phyloP scores from a whole-genome alignment of 352 stramenopile genomes.

The Aphanomyces euteiches region DNA sequence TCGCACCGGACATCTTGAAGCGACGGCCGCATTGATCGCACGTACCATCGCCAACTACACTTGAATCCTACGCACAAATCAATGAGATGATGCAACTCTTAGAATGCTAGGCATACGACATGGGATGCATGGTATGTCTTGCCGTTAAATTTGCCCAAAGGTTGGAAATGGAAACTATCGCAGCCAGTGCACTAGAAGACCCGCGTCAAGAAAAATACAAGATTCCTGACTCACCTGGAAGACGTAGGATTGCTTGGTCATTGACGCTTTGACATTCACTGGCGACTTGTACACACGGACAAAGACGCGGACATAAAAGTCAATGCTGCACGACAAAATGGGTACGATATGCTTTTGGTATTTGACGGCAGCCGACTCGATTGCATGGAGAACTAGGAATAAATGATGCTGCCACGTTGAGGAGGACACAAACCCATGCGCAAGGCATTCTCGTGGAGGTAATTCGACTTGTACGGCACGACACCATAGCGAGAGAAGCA shows the following conservation, averaged over 20 bases:
- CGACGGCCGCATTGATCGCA: constrained; percentile 82
- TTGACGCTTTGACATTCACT: constrained; percentile 90
- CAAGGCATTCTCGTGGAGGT: constrained; percentile 84
- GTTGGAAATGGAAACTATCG: constrained; percentile 96
- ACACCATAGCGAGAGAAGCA: constrained; percentile 84
- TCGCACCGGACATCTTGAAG: constrained; percentile 80
- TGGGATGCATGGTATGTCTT: constrained; percentile 80
- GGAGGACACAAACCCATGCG: constrained; percentile 53
- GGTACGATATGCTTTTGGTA: constrained; percentile 97
- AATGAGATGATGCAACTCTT: not conserved
- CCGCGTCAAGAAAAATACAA: no score
- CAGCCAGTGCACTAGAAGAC: constrained; percentile 89
- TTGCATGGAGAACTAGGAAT: constrained; percentile 92
- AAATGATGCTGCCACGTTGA: constrained; percentile 32
- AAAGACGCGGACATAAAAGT: constrained; percentile 99
- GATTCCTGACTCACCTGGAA: constrained; percentile 43
- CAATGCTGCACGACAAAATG: constrained; percentile 96
- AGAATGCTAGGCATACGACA: not conserved
- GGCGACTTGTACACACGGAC: constrained; percentile 97
- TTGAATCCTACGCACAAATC: not conserved
- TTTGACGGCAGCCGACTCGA: constrained; percentile 92
- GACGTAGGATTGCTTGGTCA: constrained; percentile 87
- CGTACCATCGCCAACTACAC: constrained; percentile 25
- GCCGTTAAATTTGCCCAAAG: constrained; percentile 82
- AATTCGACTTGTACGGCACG: constrained; percentile 84